Percentiles rank a stretch among this genome's conserved stretches.
These are phyloP conservation scores for Cardamine resedifolia DNA, from an alignment of 345 rosid species.

Conservation along the genomic window DNA sequence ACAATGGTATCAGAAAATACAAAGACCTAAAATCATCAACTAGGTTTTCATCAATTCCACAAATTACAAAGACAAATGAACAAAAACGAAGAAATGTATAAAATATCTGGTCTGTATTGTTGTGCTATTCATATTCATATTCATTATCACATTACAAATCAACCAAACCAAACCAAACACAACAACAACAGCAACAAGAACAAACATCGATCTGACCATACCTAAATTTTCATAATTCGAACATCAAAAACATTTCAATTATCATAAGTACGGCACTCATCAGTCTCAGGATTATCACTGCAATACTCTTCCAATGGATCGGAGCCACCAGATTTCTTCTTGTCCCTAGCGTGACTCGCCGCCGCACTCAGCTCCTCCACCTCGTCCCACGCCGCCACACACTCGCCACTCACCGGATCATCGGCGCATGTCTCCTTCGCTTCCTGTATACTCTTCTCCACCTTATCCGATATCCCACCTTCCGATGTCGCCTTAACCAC, in stretches of 20 bases:
- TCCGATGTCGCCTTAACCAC: constrained; percentile 67
- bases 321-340: constrained; percentile 56
- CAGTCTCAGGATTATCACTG: constrained; percentile 90
- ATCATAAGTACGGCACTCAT: constrained; percentile 95
- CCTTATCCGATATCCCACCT: constrained; percentile 66
- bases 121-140: background rate
- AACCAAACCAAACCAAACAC: constrained; percentile 13
- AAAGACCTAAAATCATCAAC: background rate
- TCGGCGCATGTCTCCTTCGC: constrained; percentile 79
- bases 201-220: constrained; percentile 4
- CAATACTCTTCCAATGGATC: constrained; percentile 89
- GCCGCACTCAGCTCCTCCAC: constrained; percentile 99
- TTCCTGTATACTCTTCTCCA: constrained; percentile 76
- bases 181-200: background rate
- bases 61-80: background rate
- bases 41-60: background rate
- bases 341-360: constrained; percentile 89
- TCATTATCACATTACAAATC: constrained; percentile 25
- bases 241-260: constrained; percentile 35
- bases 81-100: background rate
- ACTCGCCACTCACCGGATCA: constrained; percentile 90
- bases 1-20: background rate
- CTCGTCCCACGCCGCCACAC: constrained; percentile 99
- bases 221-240: constrained; percentile 5
- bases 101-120: constrained; percentile 13